A percentile compares a stretch with the other conserved stretches of the same genome.
Evolutionary conservation across 139 green algal species (phyloP).

Genomic region (Picochlorum sp.): DNA sequence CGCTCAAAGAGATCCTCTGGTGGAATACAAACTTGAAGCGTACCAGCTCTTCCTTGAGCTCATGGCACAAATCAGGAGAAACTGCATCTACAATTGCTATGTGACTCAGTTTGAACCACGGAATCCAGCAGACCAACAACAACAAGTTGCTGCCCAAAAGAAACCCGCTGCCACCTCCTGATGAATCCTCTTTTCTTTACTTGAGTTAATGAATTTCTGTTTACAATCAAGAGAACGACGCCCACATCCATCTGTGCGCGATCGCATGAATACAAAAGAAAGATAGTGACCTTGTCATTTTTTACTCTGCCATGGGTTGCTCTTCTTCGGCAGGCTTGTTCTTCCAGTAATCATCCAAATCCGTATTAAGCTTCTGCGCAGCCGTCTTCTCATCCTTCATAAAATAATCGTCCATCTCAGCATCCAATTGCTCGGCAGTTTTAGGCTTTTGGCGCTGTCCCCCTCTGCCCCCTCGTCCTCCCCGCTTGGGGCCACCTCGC

Average conservation of each 20-base stretch:
- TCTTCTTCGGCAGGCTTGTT: conserved; percentile 1
- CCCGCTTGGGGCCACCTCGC: not conserved
- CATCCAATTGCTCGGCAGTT: conserved; percentile 25
- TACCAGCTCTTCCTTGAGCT: conserved; percentile 84
- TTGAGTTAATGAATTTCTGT: no score
- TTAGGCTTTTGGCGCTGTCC: conserved; percentile 1
- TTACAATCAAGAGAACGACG: no score
- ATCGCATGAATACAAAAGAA: not conserved
- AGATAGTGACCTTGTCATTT: not conserved
- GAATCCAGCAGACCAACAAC: not conserved
- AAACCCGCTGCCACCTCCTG: conserved; percentile 1
- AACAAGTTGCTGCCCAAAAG: not conserved
- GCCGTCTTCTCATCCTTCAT: conserved; percentile 16
- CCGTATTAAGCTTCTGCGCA: conserved; percentile 13
- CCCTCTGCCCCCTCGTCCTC: not conserved
- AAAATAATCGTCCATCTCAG: conserved; percentile 37
- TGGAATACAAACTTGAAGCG: conserved; percentile 99
- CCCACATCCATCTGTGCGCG: no score
- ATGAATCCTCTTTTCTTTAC: conserved; percentile 6
- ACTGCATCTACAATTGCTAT: conserved; percentile 96
- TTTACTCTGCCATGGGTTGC: not conserved
- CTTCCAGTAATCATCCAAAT: conserved; percentile 34
- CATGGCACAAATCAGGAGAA: conserved; percentile 83
- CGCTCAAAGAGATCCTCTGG: conserved; percentile 86
- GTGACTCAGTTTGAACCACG: conserved; percentile 6